phyloP scores from a whole-genome alignment of 2,329 filamentous ascomycete species.

The Leptographium wingfieldii region DNA sequence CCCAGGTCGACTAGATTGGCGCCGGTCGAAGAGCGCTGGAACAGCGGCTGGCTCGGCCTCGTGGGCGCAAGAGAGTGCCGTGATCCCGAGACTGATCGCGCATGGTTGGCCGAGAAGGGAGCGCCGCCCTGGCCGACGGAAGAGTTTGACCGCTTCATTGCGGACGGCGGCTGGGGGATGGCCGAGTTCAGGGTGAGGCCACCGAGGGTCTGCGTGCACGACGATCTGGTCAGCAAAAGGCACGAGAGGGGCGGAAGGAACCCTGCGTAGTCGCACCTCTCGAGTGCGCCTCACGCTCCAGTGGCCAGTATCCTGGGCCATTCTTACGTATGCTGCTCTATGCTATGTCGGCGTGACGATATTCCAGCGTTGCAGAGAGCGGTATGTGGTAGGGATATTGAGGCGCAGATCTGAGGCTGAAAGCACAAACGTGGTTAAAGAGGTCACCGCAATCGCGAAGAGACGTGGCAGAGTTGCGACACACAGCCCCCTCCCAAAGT shows the following conservation, averaged over 20 bases:
- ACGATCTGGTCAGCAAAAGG: conserved; percentile 3
- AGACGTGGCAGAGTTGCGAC: not conserved
- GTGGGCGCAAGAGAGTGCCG: conserved; percentile 75
- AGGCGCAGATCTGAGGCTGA: not conserved
- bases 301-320: conserved; percentile 78
- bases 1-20: conserved; percentile 59
- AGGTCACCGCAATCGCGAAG: not conserved
- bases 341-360: not conserved
- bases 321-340: conserved; percentile 26
- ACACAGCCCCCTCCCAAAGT: not conserved
- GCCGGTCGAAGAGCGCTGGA: conserved; percentile 74
- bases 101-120: conserved; percentile 55
- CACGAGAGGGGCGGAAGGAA: not conserved
- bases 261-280: conserved; percentile 50
- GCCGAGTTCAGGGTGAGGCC: conserved; percentile 70
- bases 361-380: not conserved
- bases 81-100: conserved; percentile 69
- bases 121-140: conserved; percentile 51
- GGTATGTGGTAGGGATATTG: not conserved
- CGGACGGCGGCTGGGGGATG: conserved; percentile 82
- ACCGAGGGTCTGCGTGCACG: conserved; percentile 58
- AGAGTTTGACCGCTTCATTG: conserved; percentile 85
- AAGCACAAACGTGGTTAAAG: not conserved
- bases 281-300: conserved; percentile 87
- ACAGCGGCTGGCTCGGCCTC: conserved; percentile 75